Conservation (phyloP, 2,329 filamentous ascomycete species). For the Stagonosporopsis tanaceti region DNA sequence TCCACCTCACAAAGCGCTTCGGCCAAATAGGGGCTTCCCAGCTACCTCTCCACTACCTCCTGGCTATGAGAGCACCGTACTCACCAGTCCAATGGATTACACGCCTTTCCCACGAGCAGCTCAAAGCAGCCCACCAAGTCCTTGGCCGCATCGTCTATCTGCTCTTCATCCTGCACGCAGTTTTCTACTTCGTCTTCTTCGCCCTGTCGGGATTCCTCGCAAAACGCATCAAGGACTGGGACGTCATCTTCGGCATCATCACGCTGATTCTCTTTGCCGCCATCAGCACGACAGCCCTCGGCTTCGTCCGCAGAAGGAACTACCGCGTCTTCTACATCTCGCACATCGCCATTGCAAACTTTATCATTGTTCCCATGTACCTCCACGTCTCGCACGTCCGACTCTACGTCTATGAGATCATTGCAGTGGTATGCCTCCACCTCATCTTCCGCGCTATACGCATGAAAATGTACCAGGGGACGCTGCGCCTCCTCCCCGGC, state of each 20-base stretch:
- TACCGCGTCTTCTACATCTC: conserved; percentile 64
- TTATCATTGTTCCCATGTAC: conserved; percentile 60
- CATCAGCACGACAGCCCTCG: conserved; percentile 59
- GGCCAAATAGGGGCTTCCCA: conserved; percentile 68
- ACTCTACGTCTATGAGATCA: conserved; percentile 61
- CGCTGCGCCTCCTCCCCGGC: conserved; percentile 50
- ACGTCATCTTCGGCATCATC: conserved; percentile 64
- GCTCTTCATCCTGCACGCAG: conserved; percentile 61
- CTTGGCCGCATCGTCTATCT: conserved; percentile 63
- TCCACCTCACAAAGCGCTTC: conserved; percentile 69
- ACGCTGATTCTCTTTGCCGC: conserved; percentile 56
- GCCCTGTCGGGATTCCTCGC: conserved; percentile 58
- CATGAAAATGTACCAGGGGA: conserved; percentile 48
- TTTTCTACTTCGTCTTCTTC: conserved; percentile 67
- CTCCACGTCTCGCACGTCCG: conserved; percentile 65
- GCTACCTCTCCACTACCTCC: conserved; percentile 65
- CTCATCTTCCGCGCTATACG: conserved; percentile 48
- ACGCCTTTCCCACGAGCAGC: conserved; percentile 60
- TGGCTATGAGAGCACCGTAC: conserved; percentile 61
- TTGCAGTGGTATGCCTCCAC: conserved; percentile 57
- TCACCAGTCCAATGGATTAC: conserved; percentile 62
- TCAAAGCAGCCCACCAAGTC: conserved; percentile 66
- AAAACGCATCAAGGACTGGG: conserved; percentile 63
- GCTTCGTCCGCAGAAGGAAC: conserved; percentile 55
- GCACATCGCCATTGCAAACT: conserved; percentile 62